A percentile compares a stretch with the other conserved stretches of the same genome.
Conservation (phyloP, 208 protist species). For the Kentomonas sorsogonicus region DNA sequence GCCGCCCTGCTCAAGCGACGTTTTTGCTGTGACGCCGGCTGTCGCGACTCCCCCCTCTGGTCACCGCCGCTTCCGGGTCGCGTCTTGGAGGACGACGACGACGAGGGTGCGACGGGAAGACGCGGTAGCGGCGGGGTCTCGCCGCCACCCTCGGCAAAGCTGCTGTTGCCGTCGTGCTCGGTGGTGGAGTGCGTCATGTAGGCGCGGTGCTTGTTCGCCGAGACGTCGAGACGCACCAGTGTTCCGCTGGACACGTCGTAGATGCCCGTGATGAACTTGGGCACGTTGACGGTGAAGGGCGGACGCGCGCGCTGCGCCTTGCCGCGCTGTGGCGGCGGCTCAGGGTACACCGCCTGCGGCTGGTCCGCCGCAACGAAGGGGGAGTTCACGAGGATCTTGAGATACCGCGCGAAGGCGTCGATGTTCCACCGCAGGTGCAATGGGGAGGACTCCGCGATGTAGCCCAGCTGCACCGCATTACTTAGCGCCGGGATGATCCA, state of each 20-base stretch:
- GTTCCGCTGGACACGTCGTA: conserved; percentile 74
- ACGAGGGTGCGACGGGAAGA: no score
- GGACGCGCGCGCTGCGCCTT: conserved; percentile 8
- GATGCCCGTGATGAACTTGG: conserved; percentile 75
- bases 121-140: not conserved
- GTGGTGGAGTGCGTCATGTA: not conserved
- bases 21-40: no score
- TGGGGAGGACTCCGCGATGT: conserved; percentile 50
- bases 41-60: no score
- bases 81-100: conserved; percentile 4
- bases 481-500: conserved; percentile 84
- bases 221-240: conserved; percentile 45
- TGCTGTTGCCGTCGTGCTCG: not conserved
- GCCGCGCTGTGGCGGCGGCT: conserved; percentile 6
- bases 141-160: not conserved
- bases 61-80: not conserved
- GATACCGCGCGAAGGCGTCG: conserved; percentile 83
- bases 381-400: conserved; percentile 81
- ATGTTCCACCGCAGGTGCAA: conserved; percentile 85
- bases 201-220: not conserved
- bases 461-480: conserved; percentile 62
- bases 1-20: no score
- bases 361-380: conserved; percentile 42
- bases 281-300: conserved; percentile 41
- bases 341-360: not conserved